Percentiles rank a stretch among this genome's conserved stretches.
Conservation (phyloP, 2,329 filamentous ascomycete genomes). For the Cladorrhinum sp. region DNA sequence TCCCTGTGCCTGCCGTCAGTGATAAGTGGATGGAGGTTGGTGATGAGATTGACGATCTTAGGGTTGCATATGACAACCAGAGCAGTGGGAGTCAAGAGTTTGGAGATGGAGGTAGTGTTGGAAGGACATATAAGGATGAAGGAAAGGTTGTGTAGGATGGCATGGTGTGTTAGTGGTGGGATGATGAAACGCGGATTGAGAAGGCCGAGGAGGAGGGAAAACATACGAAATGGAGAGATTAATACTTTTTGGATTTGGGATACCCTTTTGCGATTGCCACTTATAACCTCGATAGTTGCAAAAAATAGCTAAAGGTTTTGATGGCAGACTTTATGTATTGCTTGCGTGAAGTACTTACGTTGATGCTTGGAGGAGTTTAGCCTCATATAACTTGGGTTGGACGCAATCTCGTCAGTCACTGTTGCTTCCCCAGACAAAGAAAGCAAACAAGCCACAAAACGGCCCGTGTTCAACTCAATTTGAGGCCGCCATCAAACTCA, state of each 20-base stretch:
- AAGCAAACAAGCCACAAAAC: too few species aligned
- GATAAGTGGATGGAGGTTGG: constrained; percentile 75
- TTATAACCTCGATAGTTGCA: too few species aligned
- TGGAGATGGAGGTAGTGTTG: constrained; percentile 4
- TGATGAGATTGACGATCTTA: constrained; percentile 56
- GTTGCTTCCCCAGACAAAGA: too few species aligned
- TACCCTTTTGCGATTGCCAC: background rate
- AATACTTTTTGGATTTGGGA: background rate
- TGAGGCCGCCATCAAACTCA: too few species aligned
- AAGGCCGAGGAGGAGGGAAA: background rate
- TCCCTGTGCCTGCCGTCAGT: constrained; percentile 71
- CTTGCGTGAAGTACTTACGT: too few species aligned
- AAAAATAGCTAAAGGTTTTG: too few species aligned
- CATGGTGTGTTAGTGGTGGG: too few species aligned
- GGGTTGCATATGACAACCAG: constrained; percentile 42
- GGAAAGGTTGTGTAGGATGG: constrained; percentile 5
- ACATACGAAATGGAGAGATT: background rate
- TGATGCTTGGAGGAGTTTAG: too few species aligned
- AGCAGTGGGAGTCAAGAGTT: constrained; percentile 18
- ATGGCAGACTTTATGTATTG: too few species aligned
- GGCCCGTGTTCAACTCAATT: too few species aligned
- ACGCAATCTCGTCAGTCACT: too few species aligned
- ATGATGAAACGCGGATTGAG: background rate
- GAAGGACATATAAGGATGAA: constrained; percentile 8
- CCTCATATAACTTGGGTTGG: too few species aligned